phyloP scores from a whole-genome alignment of 2,329 filamentous ascomycete species.

The Aspergillus aculeatus region DNA sequence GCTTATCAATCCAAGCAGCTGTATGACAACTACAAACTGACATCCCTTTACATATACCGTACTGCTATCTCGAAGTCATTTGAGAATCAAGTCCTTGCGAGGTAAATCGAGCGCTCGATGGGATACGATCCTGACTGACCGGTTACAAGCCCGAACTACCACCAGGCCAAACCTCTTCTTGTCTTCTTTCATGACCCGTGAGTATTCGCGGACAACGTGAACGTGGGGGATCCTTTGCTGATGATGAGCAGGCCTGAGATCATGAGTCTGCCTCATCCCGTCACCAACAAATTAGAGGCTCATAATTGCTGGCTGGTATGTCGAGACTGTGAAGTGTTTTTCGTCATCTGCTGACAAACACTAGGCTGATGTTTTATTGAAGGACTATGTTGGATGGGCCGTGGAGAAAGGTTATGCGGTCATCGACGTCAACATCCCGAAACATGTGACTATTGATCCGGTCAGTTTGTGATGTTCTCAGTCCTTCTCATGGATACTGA shows the following conservation, averaged over 20 bases:
- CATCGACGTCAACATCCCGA: conserved; percentile 88
- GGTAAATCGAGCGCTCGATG: conserved; percentile 44
- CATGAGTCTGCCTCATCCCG: conserved; percentile 63
- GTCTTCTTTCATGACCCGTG: conserved; percentile 90
- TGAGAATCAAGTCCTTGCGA: conserved; percentile 82
- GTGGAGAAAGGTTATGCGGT: conserved; percentile 73
- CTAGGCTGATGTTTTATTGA: conserved; percentile 72
- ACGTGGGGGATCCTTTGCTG: conserved; percentile 8
- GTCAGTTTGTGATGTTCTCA: conserved; percentile 38
- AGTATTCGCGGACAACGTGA: conserved; percentile 36
- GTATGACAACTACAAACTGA: conserved; percentile 72
- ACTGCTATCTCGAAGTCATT: conserved; percentile 72
- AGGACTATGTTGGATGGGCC: conserved; percentile 83
- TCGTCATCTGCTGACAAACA: conserved; percentile 25
- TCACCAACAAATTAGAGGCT: conserved; percentile 71
- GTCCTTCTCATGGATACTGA: conserved; percentile 18
- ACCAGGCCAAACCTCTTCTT: conserved; percentile 66
- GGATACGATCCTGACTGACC: neutral
- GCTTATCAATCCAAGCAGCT: conserved; percentile 71
- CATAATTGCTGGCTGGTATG: conserved; percentile 88
- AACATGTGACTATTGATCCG: conserved; percentile 65
- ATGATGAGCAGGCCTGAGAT: conserved; percentile 62
- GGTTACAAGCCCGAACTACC: conserved; percentile 58
- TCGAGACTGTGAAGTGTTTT: conserved; percentile 25
- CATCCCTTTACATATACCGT: conserved; percentile 75